Conservation (phyloP, 2,329 filamentous ascomycete genomes). For the Graphilbum fragrans region DNA sequence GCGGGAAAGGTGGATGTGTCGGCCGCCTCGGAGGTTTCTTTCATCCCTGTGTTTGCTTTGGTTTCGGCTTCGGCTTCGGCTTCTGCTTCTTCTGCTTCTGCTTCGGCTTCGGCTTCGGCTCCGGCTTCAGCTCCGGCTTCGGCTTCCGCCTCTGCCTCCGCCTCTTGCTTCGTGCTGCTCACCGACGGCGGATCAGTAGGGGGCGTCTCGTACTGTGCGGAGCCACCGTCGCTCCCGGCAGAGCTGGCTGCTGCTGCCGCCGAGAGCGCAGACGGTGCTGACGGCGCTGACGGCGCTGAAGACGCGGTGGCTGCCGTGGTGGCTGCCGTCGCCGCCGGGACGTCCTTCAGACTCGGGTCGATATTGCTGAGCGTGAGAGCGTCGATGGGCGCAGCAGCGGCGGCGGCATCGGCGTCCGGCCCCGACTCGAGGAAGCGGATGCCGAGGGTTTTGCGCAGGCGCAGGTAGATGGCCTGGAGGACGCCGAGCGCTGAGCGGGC, state of each 20-base stretch:
- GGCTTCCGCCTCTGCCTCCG: too few relatives aligned
- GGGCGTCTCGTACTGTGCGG: neutral
- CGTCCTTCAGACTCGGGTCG: constrained; percentile 10
- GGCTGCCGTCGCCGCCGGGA: neutral
- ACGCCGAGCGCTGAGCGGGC: constrained; percentile 43
- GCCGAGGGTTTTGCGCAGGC: constrained; percentile 38
- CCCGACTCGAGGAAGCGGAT: constrained; percentile 16
- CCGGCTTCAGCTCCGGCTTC: neutral
- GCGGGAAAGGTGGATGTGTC: constrained; percentile 20
- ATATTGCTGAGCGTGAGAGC: constrained; percentile 10
- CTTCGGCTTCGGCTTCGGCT: too few relatives aligned
- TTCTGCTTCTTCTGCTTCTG: too few relatives aligned
- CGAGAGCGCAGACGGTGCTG: neutral
- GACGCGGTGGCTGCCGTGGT: neutral
- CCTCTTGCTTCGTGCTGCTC: too few relatives aligned
- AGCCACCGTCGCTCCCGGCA: constrained; percentile 6
- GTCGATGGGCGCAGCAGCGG: constrained; percentile 6
- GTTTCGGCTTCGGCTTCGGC: neutral
- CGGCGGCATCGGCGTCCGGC: constrained; percentile 2
- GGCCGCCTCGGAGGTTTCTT: too few relatives aligned
- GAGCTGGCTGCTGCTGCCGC: neutral
- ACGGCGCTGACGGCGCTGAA: neutral
- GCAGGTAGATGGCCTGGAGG: constrained; percentile 39
- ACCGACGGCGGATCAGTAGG: neutral
- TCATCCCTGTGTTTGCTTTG: neutral